phyloP scores from a whole-genome alignment of 2,329 filamentous ascomycete genomes.

The Trichoderma asperellum region DNA sequence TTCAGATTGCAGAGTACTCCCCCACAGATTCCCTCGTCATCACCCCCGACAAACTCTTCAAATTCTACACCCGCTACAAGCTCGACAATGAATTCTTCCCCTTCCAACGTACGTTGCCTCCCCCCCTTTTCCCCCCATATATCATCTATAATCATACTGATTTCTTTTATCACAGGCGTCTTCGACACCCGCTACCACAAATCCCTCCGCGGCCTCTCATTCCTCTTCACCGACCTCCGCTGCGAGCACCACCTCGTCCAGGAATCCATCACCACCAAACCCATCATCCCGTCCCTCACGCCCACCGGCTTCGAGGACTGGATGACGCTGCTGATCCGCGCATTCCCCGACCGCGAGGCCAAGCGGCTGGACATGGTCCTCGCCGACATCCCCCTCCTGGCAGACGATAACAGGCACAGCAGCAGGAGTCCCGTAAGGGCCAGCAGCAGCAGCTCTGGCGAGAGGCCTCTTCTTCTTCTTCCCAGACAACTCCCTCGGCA shows the following conservation, averaged over 20 bases:
- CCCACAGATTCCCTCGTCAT: slow-evolving; percentile 61
- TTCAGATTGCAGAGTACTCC: slow-evolving; percentile 41
- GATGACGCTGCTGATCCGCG: slow-evolving; percentile 72
- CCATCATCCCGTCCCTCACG: slow-evolving; percentile 67
- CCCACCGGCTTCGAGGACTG: slow-evolving; percentile 71
- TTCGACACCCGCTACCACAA: slow-evolving; percentile 50
- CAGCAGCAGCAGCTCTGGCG: slow-evolving; percentile 43
- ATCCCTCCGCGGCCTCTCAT: slow-evolving; percentile 39
- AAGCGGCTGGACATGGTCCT: slow-evolving; percentile 71
- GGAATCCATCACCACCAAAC: slow-evolving; percentile 52
- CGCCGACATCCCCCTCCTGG: slow-evolving; percentile 68
- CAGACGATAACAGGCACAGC: slow-evolving; percentile 35
- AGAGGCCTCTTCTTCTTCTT: slow-evolving; percentile 64
- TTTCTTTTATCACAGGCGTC: slow-evolving; percentile 46
- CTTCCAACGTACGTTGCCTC: slow-evolving; percentile 60
- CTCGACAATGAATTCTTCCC: slow-evolving; percentile 68
- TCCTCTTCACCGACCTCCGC: slow-evolving; percentile 58
- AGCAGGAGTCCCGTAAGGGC: background rate
- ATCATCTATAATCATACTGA: background rate
- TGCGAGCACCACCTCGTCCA: slow-evolving; percentile 70
- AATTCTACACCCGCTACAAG: slow-evolving; percentile 71
- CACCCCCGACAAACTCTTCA: slow-evolving; percentile 73
- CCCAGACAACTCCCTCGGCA: slow-evolving; percentile 78
- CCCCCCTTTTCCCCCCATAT: background rate
- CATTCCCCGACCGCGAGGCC: slow-evolving; percentile 76